phyloP scores from a whole-genome alignment of 1,284 basidiomycete genomes.

The Singerocomus rubriflavus region DNA sequence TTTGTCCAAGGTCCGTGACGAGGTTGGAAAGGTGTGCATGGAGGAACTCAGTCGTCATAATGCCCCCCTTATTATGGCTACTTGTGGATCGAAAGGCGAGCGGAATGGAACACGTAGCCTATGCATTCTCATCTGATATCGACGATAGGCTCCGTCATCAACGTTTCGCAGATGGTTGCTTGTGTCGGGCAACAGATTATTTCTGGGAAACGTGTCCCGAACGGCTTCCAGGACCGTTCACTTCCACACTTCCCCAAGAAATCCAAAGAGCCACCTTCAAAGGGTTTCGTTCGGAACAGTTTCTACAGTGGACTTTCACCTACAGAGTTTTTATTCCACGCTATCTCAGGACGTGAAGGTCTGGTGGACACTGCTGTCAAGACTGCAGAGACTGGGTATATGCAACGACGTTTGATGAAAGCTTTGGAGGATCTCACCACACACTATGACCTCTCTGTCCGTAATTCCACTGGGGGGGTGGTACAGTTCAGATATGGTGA shows the following conservation, averaged over 20 bases:
- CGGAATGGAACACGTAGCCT: conserved; percentile 5
- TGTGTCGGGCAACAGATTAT: conserved; percentile 99
- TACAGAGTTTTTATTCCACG: conserved; percentile 98
- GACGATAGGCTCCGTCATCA: conserved; percentile 88
- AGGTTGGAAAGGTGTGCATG: conserved; percentile 98
- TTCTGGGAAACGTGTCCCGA: conserved; percentile 94
- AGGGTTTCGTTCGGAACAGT: conserved; percentile 97
- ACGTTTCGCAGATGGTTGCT: conserved; percentile 99
- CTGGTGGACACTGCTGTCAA: conserved; percentile 99
- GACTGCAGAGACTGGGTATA: conserved; percentile 99
- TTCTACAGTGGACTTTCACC: conserved; percentile 95
- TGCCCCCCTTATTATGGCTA: conserved; percentile 98
- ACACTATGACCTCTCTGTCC: conserved; percentile 96
- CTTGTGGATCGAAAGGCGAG: conserved; percentile 95
- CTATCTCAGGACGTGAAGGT: conserved; percentile 98
- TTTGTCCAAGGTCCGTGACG: conserved; percentile 92
- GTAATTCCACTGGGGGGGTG: conserved; percentile 94
- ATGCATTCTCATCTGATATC: conserved; percentile 1
- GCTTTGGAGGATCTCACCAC: conserved; percentile 96
- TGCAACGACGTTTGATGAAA: conserved; percentile 99
- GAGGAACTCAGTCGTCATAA: conserved; percentile 95
- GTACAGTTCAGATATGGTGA: conserved; percentile 98
- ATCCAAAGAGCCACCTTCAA: conserved; percentile 94
- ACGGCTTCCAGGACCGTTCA: conserved; percentile 99
- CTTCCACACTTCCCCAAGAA: conserved; percentile 99